phyloP scores from a whole-genome alignment of 441 rosid species.

The Omphalea diandra region DNA sequence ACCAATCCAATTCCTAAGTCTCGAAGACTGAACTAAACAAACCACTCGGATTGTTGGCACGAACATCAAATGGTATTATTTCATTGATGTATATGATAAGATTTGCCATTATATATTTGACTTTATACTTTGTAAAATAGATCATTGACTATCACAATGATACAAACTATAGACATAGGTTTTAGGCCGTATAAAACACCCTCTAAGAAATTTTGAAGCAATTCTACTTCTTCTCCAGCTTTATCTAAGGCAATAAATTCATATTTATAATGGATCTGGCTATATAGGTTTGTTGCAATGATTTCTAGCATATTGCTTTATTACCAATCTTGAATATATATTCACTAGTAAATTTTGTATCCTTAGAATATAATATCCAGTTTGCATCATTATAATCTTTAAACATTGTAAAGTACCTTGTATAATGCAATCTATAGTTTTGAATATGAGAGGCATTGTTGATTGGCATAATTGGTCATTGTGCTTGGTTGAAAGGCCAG shows the following conservation, averaged over 20 bases:
- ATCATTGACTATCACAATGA: not conserved
- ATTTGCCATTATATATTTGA: not conserved
- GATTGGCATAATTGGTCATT: too few species aligned
- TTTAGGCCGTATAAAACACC: too few species aligned
- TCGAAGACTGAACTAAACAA: too few species aligned
- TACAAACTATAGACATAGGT: too few species aligned
- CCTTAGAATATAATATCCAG: not conserved
- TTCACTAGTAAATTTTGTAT: not conserved
- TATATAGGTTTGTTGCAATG: not conserved
- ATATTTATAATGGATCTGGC: too few species aligned
- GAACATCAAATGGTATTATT: too few species aligned
- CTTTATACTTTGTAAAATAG: not conserved
- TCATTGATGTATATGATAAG: not conserved
- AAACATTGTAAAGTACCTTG: not conserved
- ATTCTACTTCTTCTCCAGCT: not conserved
- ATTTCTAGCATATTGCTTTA: not conserved
- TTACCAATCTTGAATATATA: not conserved
- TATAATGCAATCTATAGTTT: too few species aligned
- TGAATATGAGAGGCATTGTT: too few species aligned
- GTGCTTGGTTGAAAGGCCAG: too few species aligned
- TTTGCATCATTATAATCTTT: not conserved
- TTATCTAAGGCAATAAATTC: constrained; percentile 1
- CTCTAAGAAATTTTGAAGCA: not conserved
- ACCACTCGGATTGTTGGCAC: too few species aligned
- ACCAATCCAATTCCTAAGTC: too few species aligned